phyloP scores from a whole-genome alignment of 2,329 filamentous ascomycete species.

The Paradendryphiella salina region DNA sequence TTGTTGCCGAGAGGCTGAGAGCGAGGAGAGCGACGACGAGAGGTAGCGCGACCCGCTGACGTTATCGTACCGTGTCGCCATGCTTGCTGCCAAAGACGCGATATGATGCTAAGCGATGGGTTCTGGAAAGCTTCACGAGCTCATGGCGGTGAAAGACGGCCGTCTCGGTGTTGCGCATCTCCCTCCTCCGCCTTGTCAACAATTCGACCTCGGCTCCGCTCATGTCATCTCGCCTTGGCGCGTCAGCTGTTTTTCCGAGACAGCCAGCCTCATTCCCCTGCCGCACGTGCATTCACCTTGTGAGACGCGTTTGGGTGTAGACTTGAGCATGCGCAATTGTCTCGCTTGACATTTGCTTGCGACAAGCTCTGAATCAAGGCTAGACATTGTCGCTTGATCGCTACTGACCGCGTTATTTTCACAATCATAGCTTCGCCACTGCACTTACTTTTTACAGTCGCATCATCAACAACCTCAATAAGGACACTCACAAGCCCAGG shows the following conservation, averaged over 20 bases:
- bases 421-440: constrained; percentile 4
- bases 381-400: constrained; percentile 17
- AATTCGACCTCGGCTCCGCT: constrained; percentile 15
- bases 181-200: constrained; percentile 23
- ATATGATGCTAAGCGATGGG: background rate
- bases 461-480: background rate
- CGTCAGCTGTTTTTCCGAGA: constrained; percentile 10
- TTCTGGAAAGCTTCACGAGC: constrained; percentile 7
- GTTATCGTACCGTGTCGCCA: constrained; percentile 56
- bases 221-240: constrained; percentile 22
- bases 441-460: constrained; percentile 5
- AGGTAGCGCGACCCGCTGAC: constrained; percentile 61
- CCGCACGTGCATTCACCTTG: background rate
- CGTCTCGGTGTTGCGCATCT: constrained; percentile 18
- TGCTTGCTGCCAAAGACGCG: constrained; percentile 17
- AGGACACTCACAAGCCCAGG: too few species aligned
- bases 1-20: constrained; percentile 67
- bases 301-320: too few species aligned
- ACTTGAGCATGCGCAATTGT: background rate
- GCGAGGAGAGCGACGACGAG: constrained; percentile 70
- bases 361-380: constrained; percentile 9
- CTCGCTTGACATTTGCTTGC: constrained; percentile 14
- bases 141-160: constrained; percentile 16
- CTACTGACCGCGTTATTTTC: constrained; percentile 24
- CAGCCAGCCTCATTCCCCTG: constrained; percentile 7